Conservation (phyloP, 768 basidiomycete species). For the Pleurotus salmoneostramineus region DNA sequence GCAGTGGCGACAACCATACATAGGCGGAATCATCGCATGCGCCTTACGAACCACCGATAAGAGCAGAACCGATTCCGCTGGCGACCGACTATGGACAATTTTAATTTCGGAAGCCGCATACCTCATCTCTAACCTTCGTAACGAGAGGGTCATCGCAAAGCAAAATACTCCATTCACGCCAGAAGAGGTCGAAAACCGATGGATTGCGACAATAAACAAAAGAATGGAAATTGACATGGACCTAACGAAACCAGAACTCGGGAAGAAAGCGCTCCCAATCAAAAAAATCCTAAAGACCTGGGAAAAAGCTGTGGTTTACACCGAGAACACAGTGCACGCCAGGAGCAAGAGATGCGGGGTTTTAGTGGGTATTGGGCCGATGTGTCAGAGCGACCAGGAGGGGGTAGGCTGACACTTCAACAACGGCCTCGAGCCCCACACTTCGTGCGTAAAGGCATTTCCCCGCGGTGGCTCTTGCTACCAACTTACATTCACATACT, state of each 20-base stretch:
- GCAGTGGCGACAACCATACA: slow-evolving; percentile 6
- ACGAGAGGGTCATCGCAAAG: slow-evolving; percentile 12
- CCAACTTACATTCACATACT: too few relatives aligned
- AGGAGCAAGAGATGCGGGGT: slow-evolving; percentile 11
- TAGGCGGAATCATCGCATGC: slow-evolving; percentile 18
- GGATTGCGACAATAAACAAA: slow-evolving; percentile 9
- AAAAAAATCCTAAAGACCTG: slow-evolving; percentile 10
- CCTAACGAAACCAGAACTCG: slow-evolving; percentile 4
- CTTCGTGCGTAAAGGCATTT: slow-evolving; percentile 12
- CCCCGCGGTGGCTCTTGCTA: slow-evolving; percentile 10
- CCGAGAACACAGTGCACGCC: too few relatives aligned
- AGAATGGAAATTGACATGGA: slow-evolving; percentile 6
- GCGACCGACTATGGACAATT: slow-evolving; percentile 11
- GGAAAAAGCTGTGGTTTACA: slow-evolving; percentile 8
- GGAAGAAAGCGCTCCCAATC: slow-evolving; percentile 2
- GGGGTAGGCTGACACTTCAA: not conserved
- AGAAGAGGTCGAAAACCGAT: too few relatives aligned
- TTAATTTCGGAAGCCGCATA: slow-evolving; percentile 15
- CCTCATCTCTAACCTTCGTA: slow-evolving; percentile 16
- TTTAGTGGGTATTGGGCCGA: slow-evolving; percentile 19
- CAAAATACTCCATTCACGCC: not conserved
- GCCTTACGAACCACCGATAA: slow-evolving; percentile 2
- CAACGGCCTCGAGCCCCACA: slow-evolving; percentile 11
- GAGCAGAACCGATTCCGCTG: not conserved
- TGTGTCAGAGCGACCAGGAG: not conserved